Evolutionary conservation across 352 stramenopile species (phyloP), one percentile per base, ranked within the genome.

Genomic region (Phytopythium oedochilum): DNA sequence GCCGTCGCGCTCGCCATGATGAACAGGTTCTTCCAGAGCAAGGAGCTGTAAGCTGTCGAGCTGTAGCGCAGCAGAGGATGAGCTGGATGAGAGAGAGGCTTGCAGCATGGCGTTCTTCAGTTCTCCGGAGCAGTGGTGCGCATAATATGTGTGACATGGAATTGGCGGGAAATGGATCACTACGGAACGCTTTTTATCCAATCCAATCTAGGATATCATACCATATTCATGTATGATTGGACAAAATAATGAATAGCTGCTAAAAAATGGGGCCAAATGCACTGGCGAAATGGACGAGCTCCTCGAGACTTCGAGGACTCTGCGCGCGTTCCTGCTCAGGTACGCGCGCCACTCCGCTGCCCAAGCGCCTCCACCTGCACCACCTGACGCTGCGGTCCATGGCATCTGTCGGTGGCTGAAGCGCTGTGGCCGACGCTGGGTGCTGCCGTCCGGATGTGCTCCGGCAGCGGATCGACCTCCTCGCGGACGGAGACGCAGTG

Each of bases 1-100:
- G 79, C 88, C 23, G 82, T 88, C 51, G 73, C 89, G 9, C 71
- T 98, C 25, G 74, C 84, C 10, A 97, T 98, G 89, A 83, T 98
- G 48, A 96, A 90, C 59, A 86, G 73, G 23, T 98, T 98, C 64
- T 81, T 97, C 42, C 78, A 71, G 12, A 59, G 75, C 35, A 25
- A 79, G 36, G 59, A 68, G n/a, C 66, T 79, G 23, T 87, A 55
- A 8, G 14, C 25, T 34, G 29, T 34, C 5, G 5, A 10, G 5
- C 29, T 11, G 32, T 3, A 17, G 32, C 32, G 32, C 11, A 36
- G 7, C 32, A 14, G 32, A 36, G 32, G 11, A 36, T 17, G 32
- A 36, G 32, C 7, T 11, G 11, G 32, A 36, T 6, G 38, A 44
- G 20, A 44, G 38, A 44, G 38, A 44, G 15, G 7, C n/a, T n/a